Conservation (phyloP, 1,284 basidiomycete genomes). For the Boletus subluridellus region DNA sequence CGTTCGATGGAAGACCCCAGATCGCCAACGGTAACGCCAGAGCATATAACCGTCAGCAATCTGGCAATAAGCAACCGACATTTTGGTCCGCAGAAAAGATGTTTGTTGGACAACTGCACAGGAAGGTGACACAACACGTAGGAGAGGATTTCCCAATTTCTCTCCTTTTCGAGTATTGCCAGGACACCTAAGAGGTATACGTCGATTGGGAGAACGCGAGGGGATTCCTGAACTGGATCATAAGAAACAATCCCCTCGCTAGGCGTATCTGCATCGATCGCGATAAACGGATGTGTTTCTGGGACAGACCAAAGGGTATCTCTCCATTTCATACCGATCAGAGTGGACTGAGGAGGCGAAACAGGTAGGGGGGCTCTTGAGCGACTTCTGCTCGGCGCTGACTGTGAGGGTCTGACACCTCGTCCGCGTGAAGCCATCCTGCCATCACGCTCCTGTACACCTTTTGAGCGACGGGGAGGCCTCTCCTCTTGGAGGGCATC, state of each 20-base stretch:
- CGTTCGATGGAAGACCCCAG: conserved; percentile 59
- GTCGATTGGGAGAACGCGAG: conserved; percentile 73
- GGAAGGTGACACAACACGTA: conserved; percentile 92
- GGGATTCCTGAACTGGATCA: conserved; percentile 53
- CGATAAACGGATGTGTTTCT: conserved; percentile 67
- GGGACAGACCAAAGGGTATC: conserved; percentile 73
- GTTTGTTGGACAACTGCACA: conserved; percentile 90
- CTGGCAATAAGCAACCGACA: conserved; percentile 63
- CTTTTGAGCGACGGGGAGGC: conserved; percentile 48
- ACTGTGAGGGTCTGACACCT: conserved; percentile 44
- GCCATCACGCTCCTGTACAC: conserved; percentile 53
- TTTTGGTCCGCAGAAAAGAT: conserved; percentile 90
- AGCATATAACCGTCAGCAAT: conserved; percentile 70
- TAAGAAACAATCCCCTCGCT: conserved; percentile 77
- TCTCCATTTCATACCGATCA: conserved; percentile 38
- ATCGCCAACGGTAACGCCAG: conserved; percentile 59
- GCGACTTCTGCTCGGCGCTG: conserved; percentile 62
- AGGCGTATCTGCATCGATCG: conserved; percentile 61
- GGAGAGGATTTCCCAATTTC: conserved; percentile 92
- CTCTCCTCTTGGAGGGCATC: conserved; percentile 36
- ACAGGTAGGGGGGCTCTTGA: conserved; percentile 51
- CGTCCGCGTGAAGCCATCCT: conserved; percentile 59
- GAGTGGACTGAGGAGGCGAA: conserved; percentile 29
- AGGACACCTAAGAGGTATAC: conserved; percentile 70
- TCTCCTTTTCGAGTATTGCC: conserved; percentile 70